Evolutionary conservation across 129 eudicot species (phyloP).

Genomic region (Mikania micrantha): DNA sequence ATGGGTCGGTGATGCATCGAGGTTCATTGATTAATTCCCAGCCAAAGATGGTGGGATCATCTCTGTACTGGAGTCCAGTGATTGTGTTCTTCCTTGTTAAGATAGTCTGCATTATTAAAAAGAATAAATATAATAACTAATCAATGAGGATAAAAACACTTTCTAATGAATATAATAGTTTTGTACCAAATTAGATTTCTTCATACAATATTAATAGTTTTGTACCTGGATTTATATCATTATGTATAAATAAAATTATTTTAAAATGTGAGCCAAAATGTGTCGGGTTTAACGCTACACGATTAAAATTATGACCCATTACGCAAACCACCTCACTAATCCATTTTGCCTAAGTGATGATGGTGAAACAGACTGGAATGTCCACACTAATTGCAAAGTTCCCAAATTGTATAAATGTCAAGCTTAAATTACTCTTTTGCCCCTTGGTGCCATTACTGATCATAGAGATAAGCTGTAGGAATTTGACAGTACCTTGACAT

Average conservation of each 20-base stretch:
- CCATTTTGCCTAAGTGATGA: background rate
- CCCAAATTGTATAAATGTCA: background rate
- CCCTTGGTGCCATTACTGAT: background rate
- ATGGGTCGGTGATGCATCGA: constrained; percentile 77
- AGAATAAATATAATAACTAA: background rate
- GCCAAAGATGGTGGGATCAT: constrained; percentile 88
- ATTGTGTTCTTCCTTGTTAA: constrained; percentile 86
- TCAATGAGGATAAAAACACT: no score
- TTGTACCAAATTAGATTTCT: background rate
- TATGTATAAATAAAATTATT: background rate
- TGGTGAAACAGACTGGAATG: background rate
- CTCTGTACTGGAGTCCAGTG: constrained; percentile 85
- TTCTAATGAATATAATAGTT: no score
- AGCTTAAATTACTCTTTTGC: background rate
- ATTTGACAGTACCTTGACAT: constrained; percentile 62
- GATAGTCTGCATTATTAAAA: constrained; percentile 45
- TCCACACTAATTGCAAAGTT: background rate
- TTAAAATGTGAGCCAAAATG: background rate
- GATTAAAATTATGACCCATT: background rate
- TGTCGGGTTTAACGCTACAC: background rate
- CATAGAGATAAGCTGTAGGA: background rate
- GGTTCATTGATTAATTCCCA: constrained; percentile 99
- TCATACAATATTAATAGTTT: background rate
- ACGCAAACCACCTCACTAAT: background rate
- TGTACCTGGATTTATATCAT: background rate